Percentiles rank a stretch among this genome's conserved stretches.
Conservation (phyloP, 257 asterid genomes). For the Ocimum tenuiflorum region DNA sequence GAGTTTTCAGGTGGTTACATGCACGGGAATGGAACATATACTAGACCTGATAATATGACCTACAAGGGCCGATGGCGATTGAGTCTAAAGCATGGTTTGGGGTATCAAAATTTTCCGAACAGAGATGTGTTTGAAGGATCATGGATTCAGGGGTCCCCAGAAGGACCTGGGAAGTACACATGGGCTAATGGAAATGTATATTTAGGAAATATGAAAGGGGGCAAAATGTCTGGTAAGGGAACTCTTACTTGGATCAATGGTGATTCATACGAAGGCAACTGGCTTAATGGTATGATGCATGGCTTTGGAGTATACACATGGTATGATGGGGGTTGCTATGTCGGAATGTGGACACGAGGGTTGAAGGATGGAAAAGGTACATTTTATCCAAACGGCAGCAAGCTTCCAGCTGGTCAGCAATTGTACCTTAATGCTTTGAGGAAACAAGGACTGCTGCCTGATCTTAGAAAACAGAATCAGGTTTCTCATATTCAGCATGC, state of each 20-base stretch:
- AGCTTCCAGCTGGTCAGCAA: slow-evolving; percentile 59
- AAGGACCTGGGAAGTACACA: slow-evolving; percentile 89
- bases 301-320: slow-evolving; percentile 87
- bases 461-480: slow-evolving; percentile 59
- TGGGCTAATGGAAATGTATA: slow-evolving; percentile 86
- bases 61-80: slow-evolving; percentile 84
- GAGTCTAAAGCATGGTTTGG: slow-evolving; percentile 87
- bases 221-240: slow-evolving; percentile 87
- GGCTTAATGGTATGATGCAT: slow-evolving; percentile 80
- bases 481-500: slow-evolving; percentile 66
- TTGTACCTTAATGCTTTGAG: slow-evolving; percentile 72
- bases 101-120: slow-evolving; percentile 68
- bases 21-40: slow-evolving; percentile 68
- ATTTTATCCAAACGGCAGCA: slow-evolving; percentile 76
- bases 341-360: slow-evolving; percentile 89
- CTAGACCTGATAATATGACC: slow-evolving; percentile 35
- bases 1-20: slow-evolving; percentile 85
- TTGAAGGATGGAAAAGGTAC: slow-evolving; percentile 92
- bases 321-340: slow-evolving; percentile 72
- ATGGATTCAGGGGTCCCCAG: slow-evolving; percentile 88
- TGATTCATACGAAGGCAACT: slow-evolving; percentile 76
- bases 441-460: slow-evolving; percentile 82
- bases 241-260: slow-evolving; percentile 88
- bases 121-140: slow-evolving; percentile 83
- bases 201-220: slow-evolving; percentile 77